Base-by-base conservation (phyloP, 495 filamentous ascomycete species). In the Aspergillus kassunensis region DNA sequence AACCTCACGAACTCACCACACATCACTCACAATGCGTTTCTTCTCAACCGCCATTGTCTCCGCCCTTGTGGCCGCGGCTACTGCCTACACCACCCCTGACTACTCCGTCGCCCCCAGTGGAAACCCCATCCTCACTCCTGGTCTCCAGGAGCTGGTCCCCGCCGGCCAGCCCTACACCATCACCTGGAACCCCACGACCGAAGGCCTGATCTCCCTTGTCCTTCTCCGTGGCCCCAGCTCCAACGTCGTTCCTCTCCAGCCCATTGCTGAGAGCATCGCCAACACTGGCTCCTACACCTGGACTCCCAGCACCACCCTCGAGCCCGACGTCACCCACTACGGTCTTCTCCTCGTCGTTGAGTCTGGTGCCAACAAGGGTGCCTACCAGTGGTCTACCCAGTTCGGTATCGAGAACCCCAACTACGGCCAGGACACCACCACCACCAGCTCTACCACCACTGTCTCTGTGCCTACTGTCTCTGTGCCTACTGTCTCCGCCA, bases 371-470 rank as follows among this genome's bases (percentile, higher is more conserved):
- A 81, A 83, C 58, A 61, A 75, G 57, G 44, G 44, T 9, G 29
- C 44, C 29, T 88, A 82, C 75, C 85, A 89, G 65, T 89, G 80
- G 70, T 79, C 77, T 20, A 81, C 80, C 35, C 85, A 88, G 62
- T 89, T 87, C 69, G 85, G 85, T 60, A 72, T 89, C 66, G 65
- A 66, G 46, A 82, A 82, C 67, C 64, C 64, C 54, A 46, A 56
- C 56, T 61, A 75, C 23, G 30, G 29, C 19, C 20, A 53, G 50
- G 41, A 13, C 16, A 1, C 60, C 55, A 43, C 72, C 18, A 8
- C 52, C 33, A 45, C 58, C 31, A 49, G 44, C 41, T 20, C 46
- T 42, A 16, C 46, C 27, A 35, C 54, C 36, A 19, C 60, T 11
- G 30, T 49, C 23, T 41, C 60, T 11, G 30, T 49, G 19, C 41